Evolutionary conservation across 2,329 filamentous ascomycete genomes (phyloP).

Genomic region (Cadophora luteo-olivacea): DNA sequence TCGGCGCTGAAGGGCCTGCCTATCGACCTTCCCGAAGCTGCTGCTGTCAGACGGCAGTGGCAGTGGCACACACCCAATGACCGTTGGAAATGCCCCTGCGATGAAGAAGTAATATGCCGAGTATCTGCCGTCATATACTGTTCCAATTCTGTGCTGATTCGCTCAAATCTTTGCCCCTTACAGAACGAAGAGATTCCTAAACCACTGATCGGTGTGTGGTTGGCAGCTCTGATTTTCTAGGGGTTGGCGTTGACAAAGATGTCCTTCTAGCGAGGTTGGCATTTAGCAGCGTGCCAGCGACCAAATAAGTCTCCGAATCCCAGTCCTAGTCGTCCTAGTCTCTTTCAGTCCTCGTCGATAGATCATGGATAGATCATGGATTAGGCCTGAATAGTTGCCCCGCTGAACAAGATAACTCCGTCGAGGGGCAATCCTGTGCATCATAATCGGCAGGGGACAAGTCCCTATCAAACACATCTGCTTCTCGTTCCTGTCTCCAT

Average conservation of each 20-base stretch:
- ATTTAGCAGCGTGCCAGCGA: neutral
- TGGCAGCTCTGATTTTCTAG: neutral
- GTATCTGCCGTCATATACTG: neutral
- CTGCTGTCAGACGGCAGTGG: conserved; percentile 2
- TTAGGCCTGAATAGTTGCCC: neutral
- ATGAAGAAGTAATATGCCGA: conserved; percentile 5
- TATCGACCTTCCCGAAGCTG: conserved; percentile 14
- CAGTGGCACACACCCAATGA: conserved; percentile 5
- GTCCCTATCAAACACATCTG: conserved; percentile 9
- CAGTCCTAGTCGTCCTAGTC: neutral
- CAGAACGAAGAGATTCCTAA: neutral
- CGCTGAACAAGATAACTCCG: conserved; percentile 6
- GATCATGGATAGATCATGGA: neutral
- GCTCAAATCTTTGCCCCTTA: neutral
- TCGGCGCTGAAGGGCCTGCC: neutral
- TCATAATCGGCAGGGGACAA: neutral
- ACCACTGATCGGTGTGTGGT: neutral
- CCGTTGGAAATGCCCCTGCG: neutral
- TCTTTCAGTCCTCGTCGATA: too few species aligned
- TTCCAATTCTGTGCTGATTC: neutral
- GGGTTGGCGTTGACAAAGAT: neutral
- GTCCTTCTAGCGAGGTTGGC: neutral
- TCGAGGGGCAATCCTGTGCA: conserved; percentile 3
- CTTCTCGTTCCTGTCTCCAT: neutral
- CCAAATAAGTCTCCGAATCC: neutral